phyloP scores from a whole-genome alignment of 208 protist species.

The Porcisia deanei region DNA sequence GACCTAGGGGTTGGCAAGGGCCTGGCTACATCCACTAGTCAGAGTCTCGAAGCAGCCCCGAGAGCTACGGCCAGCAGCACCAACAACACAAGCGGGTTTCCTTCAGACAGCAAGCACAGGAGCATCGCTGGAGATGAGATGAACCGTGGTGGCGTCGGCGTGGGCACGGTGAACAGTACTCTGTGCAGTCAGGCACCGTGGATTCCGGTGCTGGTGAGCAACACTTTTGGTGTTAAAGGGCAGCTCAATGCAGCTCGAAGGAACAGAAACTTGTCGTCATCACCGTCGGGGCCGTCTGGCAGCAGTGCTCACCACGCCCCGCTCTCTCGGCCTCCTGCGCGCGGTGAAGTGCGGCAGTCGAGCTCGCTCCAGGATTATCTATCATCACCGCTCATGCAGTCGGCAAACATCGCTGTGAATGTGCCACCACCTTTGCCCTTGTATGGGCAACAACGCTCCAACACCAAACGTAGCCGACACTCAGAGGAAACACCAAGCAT shows the following conservation, averaged over 20 bases:
- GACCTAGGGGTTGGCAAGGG: neutral
- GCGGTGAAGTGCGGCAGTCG: neutral
- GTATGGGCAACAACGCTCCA: constrained; percentile 15
- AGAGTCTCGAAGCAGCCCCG: neutral
- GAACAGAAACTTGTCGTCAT: neutral
- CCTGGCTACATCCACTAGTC: neutral
- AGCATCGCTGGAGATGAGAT: neutral
- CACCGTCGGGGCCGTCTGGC: neutral
- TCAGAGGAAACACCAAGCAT: constrained; percentile 1
- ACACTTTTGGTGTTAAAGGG: neutral
- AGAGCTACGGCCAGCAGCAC: neutral
- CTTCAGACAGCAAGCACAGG: neutral
- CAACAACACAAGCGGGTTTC: neutral
- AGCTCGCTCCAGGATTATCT: too few relatives aligned
- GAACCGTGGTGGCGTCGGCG: neutral
- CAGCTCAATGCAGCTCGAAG: neutral
- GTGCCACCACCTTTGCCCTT: neutral
- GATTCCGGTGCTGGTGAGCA: neutral
- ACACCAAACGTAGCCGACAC: constrained; percentile 6
- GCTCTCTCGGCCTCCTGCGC: neutral
- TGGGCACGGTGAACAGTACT: neutral
- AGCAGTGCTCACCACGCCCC: neutral
- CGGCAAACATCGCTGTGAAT: neutral
- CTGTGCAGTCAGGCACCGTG: neutral
- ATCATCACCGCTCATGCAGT: neutral